Evolutionary conservation across 163 green algal genomes (phyloP).

Genomic region (Smithsoniella earleae): DNA sequence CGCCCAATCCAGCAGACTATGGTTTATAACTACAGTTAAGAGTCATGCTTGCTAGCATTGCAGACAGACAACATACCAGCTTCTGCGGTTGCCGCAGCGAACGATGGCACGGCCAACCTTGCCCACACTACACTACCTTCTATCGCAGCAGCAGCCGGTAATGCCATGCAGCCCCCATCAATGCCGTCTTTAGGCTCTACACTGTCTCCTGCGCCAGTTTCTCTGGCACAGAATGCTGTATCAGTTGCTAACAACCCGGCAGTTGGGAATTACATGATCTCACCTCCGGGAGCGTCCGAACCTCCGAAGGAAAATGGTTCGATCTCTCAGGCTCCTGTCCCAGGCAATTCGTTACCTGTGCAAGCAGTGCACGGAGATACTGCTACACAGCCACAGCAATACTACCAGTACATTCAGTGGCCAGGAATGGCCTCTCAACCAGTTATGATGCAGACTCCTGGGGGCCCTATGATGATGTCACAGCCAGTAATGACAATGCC

Average conservation of each 20-base stretch:
- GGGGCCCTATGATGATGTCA: neutral
- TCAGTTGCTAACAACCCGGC: no score
- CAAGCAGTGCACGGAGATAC: neutral
- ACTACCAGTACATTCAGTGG: neutral
- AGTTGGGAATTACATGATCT: no score
- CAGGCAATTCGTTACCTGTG: no score
- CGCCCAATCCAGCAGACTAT: neutral
- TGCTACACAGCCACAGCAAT: neutral
- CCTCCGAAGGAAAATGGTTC: neutral
- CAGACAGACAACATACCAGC: conserved; percentile 24
- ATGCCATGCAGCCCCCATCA: neutral
- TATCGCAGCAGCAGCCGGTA: neutral
- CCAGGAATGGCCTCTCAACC: neutral
- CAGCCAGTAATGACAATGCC: neutral
- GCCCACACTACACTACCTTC: neutral
- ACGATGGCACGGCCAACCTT: conserved; percentile 8
- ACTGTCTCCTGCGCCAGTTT: neutral
- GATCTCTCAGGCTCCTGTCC: no score
- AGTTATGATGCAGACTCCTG: neutral
- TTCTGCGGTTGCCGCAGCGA: conserved; percentile 11
- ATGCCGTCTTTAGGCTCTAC: neutral
- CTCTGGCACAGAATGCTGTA: neutral
- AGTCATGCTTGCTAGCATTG: conserved; percentile 4
- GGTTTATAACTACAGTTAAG: neutral
- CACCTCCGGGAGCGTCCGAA: neutral